phyloP scores from a whole-genome alignment of 2,329 filamentous ascomycete genomes.

The Fusarium fracticaudum region DNA sequence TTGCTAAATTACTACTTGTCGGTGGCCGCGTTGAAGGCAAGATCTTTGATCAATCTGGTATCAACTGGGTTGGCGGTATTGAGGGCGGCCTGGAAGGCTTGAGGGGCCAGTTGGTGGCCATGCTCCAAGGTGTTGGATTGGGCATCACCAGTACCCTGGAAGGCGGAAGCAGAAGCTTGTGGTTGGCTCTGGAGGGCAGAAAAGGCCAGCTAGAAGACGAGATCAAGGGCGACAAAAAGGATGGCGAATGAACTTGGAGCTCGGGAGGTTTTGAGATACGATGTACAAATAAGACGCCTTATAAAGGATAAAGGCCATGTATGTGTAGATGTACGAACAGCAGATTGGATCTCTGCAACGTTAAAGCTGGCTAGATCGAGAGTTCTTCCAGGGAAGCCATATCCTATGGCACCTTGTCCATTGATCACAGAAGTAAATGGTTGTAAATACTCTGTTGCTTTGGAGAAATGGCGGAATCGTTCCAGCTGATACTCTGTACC shows the following conservation, averaged over 20 bases:
- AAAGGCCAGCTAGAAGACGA: constrained; percentile 80
- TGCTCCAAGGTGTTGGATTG: constrained; percentile 83
- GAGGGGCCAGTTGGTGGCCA: constrained; percentile 79
- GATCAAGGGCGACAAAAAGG: constrained; percentile 33
- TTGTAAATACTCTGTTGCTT: background rate
- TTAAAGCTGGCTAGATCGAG: background rate
- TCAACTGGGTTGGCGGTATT: constrained; percentile 75
- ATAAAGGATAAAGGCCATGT: constrained; percentile 27
- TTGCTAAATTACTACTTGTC: constrained; percentile 88
- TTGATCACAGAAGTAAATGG: background rate
- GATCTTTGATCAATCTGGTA: constrained; percentile 79
- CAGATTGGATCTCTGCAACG: constrained; percentile 14
- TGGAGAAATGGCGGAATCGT: background rate
- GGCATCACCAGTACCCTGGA: constrained; percentile 83
- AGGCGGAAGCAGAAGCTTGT: constrained; percentile 81
- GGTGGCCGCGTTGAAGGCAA: constrained; percentile 88
- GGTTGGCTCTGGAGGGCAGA: constrained; percentile 87
- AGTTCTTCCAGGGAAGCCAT: background rate
- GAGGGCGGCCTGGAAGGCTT: constrained; percentile 83
- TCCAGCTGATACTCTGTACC: background rate
- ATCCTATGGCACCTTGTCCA: background rate
- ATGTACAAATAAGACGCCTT: constrained; percentile 28
- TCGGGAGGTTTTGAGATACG: background rate
- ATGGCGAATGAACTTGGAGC: constrained; percentile 12
- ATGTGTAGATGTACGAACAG: constrained; percentile 43